Base-by-base conservation (phyloP, 208 protist species). In the Zelonia costaricensis region DNA sequence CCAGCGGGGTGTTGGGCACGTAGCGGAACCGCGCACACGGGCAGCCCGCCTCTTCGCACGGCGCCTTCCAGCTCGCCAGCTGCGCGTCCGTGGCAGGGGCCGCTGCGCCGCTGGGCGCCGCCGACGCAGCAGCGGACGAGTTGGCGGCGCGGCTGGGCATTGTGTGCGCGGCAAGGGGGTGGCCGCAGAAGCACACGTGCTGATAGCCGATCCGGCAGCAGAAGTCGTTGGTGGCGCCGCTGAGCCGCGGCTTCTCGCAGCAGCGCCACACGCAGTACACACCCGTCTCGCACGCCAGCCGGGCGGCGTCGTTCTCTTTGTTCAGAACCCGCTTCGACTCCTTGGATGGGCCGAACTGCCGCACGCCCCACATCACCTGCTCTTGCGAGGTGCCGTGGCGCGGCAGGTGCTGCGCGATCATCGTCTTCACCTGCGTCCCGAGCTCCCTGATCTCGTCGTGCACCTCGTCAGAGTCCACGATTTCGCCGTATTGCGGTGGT, bases 181-280 rank as follows among this genome's bases (percentile, higher is more conserved):
- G 87, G 4, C 84, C 80, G 68, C 91, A 97, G 69, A 97, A 94
- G 66, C 89, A 97, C 18, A 57, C 46, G 40, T 87, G 80, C 20
- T 59, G 69, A 30, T 70, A 81, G 25, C 89, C 92, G 35, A 95
- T 22, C 10, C 92, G 77, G 23, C 73, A 73, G 64, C 92, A 93
- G 42, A 93, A 97, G 64, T 95, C 88, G n/a, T 74, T 72, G 30
- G 73, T 86, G 1, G 74, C 69, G 20, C 80, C 79, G 12, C 55
- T 61, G 36, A 84, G 65, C 47, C 70, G 67, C 20, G 80, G 80
- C 15, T 60, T 33, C 28, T 78, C 80, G 22, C 56, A 28, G 59
- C 65, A 86, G 31, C 88, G 82, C 82, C 82, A 96, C n/a, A 92
- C 57, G 18, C 71, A 80, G 63, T 96, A 96, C 15, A 93, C 44